phyloP scores from a whole-genome alignment of 148 eudicot species.

The Beta vulgaris region DNA sequence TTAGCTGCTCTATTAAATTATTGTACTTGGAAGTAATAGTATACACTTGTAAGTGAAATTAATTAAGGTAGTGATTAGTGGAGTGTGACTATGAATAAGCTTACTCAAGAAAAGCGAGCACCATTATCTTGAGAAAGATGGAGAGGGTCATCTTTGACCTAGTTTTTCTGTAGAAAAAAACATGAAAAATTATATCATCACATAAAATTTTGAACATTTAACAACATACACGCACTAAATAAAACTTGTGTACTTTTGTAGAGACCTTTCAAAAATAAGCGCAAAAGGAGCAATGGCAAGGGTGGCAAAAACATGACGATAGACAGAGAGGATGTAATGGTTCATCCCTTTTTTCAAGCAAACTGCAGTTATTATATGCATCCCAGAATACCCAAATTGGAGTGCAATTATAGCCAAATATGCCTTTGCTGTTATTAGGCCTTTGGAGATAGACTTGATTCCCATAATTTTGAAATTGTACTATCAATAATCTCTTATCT shows the following conservation, averaged over 20 bases:
- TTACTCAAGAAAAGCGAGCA: conserved; percentile 62
- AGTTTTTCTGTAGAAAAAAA: conserved; percentile 46
- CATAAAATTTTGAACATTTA: no score
- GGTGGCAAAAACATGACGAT: conserved; percentile 59
- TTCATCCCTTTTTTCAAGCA: conserved; percentile 65
- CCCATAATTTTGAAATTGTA: conserved; percentile 28
- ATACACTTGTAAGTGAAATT: no score
- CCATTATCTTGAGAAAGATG: conserved; percentile 43
- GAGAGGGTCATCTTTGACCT: conserved; percentile 71
- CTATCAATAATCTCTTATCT: neutral
- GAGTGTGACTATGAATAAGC: no score
- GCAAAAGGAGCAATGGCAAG: conserved; percentile 57
- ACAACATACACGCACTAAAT: no score
- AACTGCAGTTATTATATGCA: conserved; percentile 48
- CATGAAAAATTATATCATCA: neutral
- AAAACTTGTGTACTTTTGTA: no score
- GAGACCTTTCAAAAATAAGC: conserved; percentile 59
- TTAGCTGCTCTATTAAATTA: no score
- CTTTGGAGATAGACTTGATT: conserved; percentile 15
- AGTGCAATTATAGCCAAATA: conserved; percentile 47
- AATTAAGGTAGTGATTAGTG: no score
- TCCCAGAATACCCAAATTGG: conserved; percentile 58
- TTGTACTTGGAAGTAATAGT: no score
- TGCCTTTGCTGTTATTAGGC: conserved; percentile 28
- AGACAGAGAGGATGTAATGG: conserved; percentile 58